phyloP scores from a whole-genome alignment of 352 stramenopile species.

The Globisporangium camurandrum region DNA sequence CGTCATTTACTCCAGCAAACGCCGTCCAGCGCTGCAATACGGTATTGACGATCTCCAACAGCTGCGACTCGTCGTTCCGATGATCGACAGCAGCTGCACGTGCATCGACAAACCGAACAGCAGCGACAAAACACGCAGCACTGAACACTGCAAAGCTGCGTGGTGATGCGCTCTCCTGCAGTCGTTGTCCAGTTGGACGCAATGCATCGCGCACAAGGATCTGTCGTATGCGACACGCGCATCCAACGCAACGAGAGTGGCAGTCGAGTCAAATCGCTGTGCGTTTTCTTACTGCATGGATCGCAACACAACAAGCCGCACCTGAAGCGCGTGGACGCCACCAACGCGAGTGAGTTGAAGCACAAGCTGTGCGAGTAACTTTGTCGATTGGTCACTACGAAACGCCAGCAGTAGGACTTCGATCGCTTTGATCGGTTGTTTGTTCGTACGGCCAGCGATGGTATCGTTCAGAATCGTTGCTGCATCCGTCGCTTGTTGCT shows the following conservation, averaged over 20 bases:
- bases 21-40: conserved; percentile 1
- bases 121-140: conserved; percentile 36
- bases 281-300: no score
- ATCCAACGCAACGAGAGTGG: no score
- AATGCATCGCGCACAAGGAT: conserved; percentile 19
- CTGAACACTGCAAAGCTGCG: conserved; percentile 31
- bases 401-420: conserved; percentile 23
- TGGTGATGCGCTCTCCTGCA: conserved; percentile 6
- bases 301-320: conserved; percentile 11
- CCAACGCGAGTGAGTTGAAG: conserved; percentile 27
- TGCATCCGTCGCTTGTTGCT: no score
- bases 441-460: conserved; percentile 11
- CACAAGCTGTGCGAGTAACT: conserved; percentile 22
- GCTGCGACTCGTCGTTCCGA: background rate
- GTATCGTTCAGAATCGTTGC: conserved; percentile 24
- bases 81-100: background rate
- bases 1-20: background rate
- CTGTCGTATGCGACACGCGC: no score
- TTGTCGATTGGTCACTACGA: conserved; percentile 16
- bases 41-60: conserved; percentile 4
- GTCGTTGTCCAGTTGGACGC: no score
- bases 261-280: no score
- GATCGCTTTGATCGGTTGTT: no score
- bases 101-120: conserved; percentile 3
- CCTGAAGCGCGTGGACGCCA: conserved; percentile 32